Conservation (phyloP, 192 early-diverging fungal genomes). For the Backusella tuberculispora region DNA sequence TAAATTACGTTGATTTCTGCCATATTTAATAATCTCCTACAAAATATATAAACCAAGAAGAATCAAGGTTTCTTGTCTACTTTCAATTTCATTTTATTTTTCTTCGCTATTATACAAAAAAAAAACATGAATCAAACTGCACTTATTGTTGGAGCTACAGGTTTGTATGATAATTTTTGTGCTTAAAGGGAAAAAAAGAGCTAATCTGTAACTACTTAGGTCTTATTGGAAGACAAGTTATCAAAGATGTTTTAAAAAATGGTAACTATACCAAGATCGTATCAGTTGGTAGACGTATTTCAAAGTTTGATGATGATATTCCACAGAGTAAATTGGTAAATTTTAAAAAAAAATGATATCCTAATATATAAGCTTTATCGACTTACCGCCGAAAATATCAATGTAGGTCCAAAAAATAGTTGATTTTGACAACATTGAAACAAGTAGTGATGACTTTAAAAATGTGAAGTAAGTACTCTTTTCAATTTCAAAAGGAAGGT, state of each 20-base stretch:
- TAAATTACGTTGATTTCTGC: too few relatives aligned
- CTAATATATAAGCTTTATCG: neutral
- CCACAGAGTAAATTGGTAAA: conserved; percentile 47
- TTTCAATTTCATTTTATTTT: too few relatives aligned
- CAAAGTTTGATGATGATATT: conserved; percentile 47
- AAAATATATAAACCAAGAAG: too few relatives aligned
- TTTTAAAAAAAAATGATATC: neutral
- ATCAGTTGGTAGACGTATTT: conserved; percentile 53
- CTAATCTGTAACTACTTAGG: neutral
- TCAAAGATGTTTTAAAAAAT: conserved; percentile 54
- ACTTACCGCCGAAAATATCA: neutral
- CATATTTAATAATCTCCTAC: too few relatives aligned
- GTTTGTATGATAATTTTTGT: neutral
- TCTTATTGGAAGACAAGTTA: conserved; percentile 54
- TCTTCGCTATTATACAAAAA: too few relatives aligned
- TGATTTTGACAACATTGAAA: conserved; percentile 76
- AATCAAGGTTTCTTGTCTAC: too few relatives aligned
- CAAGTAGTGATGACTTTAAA: conserved; percentile 40
- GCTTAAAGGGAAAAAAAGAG: neutral
- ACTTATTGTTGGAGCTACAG: conserved; percentile 13
- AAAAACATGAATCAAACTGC: neutral
- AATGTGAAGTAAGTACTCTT: conserved; percentile 47
- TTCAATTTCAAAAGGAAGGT: conserved; percentile 22
- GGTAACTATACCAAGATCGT: conserved; percentile 55
- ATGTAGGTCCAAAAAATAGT: conserved; percentile 63